phyloP scores from a whole-genome alignment of 768 basidiomycete genomes.

The Boletus reticuloceps region DNA sequence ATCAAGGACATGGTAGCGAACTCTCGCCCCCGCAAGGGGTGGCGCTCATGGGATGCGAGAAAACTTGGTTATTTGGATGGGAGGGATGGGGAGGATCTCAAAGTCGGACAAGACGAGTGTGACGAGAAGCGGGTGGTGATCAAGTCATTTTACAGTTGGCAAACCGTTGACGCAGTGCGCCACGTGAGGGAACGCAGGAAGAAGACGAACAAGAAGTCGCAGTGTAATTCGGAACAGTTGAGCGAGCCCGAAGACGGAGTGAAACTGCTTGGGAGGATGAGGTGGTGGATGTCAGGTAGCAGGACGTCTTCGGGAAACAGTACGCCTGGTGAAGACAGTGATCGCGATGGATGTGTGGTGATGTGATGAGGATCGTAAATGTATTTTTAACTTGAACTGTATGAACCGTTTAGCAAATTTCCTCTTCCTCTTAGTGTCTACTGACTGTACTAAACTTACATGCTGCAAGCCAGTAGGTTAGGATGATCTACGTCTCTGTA shows the following conservation, averaged over 20 bases:
- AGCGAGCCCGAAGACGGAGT: slow-evolving; percentile 31
- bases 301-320: slow-evolving; percentile 47
- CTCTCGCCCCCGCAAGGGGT: slow-evolving; percentile 70
- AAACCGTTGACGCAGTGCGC: slow-evolving; percentile 77
- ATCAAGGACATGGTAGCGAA: slow-evolving; percentile 57
- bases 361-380: slow-evolving; percentile 44
- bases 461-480: slow-evolving; percentile 9
- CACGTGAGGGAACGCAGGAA: slow-evolving; percentile 59
- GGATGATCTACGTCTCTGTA: slow-evolving; percentile 12
- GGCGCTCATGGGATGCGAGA: slow-evolving; percentile 71
- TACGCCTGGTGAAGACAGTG: slow-evolving; percentile 46
- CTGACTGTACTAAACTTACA: slow-evolving; percentile 16
- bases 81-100: slow-evolving; percentile 62
- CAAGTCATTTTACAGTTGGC: slow-evolving; percentile 86
- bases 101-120: slow-evolving; percentile 78
- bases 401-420: slow-evolving; percentile 27
- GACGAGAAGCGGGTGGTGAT: slow-evolving; percentile 69
- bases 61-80: slow-evolving; percentile 70
- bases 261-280: slow-evolving; percentile 14
- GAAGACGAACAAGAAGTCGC: slow-evolving; percentile 47
- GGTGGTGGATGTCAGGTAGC: slow-evolving; percentile 44
- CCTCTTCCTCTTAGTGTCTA: slow-evolving; percentile 9
- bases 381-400: slow-evolving; percentile 27
- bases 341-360: slow-evolving; percentile 63
- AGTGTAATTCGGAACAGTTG: slow-evolving; percentile 34